Evolutionary conservation across 495 filamentous ascomycete genomes (phyloP), one percentile per base, ranked within the genome.

Genomic region (Thozetella sp.): DNA sequence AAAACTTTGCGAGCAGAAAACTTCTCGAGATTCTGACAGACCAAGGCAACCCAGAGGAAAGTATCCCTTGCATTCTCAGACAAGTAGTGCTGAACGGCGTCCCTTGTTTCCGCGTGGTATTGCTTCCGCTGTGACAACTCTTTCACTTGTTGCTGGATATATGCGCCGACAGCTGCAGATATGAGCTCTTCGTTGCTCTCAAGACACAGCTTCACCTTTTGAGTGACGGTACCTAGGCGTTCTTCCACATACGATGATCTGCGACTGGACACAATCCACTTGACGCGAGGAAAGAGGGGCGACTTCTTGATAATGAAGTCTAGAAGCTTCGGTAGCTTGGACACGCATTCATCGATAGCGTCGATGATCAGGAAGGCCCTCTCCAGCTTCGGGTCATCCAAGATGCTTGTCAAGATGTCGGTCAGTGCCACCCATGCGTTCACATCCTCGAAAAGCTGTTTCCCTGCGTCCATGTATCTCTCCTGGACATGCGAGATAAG

Each of bases 321-420:
- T 60, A 79, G 65, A 53, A 80, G 67, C 10, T 68, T 37, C 3
- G 45, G 19, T 50, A 67, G 57, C 26, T 64, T 71, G 9, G 30
- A 52, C 4, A 57, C 61, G 53, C 78, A 83, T 64, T 84, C 82
- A 61, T 83, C 78, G 3, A 84, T 72, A 2, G 79, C 82, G 61
- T 84, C 82, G 54, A 83, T 68, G 0, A 83, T 57, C 3, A 80
- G 52, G 60, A 63, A 76, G 1, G 71, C 60, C 1, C 11, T 56
- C 2, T 61, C 30, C 12, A 74, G 34, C 27, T 34, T 59, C 17
- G 62, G 56, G 53, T 77, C 72, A 30, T 68, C 26, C 40, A 80
- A 43, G 20, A 80, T 71, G 17, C 54, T 51, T 6, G 30, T 25
- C 25, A 78, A 69, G 22, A 78, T 67, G 3, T 66, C 50, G 20